phyloP scores from a whole-genome alignment of 169 alveolate species.

The Cryptosporidium baileyi region DNA sequence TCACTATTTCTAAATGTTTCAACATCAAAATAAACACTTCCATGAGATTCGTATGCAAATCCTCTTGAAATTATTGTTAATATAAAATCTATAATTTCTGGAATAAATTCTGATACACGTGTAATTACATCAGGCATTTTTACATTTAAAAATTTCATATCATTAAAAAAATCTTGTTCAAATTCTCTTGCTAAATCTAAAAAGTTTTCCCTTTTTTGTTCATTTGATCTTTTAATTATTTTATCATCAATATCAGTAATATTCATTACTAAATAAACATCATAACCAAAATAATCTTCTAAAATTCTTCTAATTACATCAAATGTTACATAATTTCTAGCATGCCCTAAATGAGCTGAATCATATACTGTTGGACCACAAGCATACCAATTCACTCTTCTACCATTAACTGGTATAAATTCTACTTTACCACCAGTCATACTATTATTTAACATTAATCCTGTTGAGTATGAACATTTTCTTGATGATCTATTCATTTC shows the following conservation, averaged over 20 bases:
- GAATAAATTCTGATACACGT: constrained; percentile 94
- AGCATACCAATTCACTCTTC: constrained; percentile 88
- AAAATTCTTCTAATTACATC: constrained; percentile 94
- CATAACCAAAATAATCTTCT: constrained; percentile 93
- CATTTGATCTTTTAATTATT: constrained; percentile 89
- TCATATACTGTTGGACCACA: constrained; percentile 98
- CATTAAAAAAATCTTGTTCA: constrained; percentile 91
- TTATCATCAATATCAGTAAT: constrained; percentile 99
- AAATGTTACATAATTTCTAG: constrained; percentile 95
- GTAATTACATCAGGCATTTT: constrained; percentile 93
- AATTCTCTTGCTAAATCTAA: constrained; percentile 87
- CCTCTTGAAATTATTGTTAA: constrained; percentile 90
- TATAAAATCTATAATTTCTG: constrained; percentile 90
- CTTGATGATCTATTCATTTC: background rate
- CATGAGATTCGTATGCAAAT: constrained; percentile 94
- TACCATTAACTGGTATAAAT: constrained; percentile 76
- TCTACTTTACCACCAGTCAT: constrained; percentile 54
- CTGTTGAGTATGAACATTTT: constrained; percentile 46
- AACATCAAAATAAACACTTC: constrained; percentile 96
- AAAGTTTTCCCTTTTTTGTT: constrained; percentile 74
- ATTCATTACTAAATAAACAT: constrained; percentile 93
- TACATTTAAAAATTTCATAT: constrained; percentile 90
- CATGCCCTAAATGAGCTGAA: constrained; percentile 99
- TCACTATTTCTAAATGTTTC: constrained; percentile 83
- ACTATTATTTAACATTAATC: constrained; percentile 42